Evolutionary conservation across 768 basidiomycete species (phyloP).

Genomic region (Austroboletus eburneus): DNA sequence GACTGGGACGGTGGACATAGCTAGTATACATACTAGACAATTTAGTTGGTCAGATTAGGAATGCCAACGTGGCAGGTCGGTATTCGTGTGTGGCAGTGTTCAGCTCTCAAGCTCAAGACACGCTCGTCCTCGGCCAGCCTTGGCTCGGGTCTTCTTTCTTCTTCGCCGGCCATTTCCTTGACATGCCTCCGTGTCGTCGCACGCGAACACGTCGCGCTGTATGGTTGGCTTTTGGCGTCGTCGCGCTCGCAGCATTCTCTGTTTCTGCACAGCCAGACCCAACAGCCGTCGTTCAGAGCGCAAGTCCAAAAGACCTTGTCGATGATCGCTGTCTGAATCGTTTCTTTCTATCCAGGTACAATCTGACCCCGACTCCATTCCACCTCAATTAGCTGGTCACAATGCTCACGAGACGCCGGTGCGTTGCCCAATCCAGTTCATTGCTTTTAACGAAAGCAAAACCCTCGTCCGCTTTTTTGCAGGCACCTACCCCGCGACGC

Average conservation of each 20-base stretch:
- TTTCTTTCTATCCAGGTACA: constrained; percentile 10
- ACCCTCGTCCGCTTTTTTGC: background rate
- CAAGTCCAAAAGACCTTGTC: constrained; percentile 7
- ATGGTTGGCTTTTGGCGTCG: constrained; percentile 60
- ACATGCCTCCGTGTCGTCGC: constrained; percentile 20
- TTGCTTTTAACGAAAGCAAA: too few relatives aligned
- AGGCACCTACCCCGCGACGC: constrained; percentile 16
- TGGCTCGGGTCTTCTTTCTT: too few relatives aligned
- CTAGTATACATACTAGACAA: too few relatives aligned
- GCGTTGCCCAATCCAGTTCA: too few relatives aligned
- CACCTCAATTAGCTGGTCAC: constrained; percentile 1
- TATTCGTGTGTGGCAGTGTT: constrained; percentile 15
- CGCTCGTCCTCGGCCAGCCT: background rate
- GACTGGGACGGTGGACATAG: too few relatives aligned
- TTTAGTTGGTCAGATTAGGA: too few relatives aligned
- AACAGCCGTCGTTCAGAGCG: constrained; percentile 13
- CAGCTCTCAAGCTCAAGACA: too few relatives aligned
- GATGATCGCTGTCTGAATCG: background rate
- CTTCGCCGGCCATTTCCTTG: background rate
- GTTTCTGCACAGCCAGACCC: constrained; percentile 37
- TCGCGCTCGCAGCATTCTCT: constrained; percentile 45
- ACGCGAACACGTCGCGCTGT: constrained; percentile 39
- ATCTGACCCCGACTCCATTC: constrained; percentile 11
- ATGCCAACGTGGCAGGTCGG: constrained; percentile 12
- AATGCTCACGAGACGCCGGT: constrained; percentile 14